These are phyloP conservation scores for Cladosporium cucumerinum DNA, from an alignment of 2,329 filamentous ascomycete species.

Conservation along the genomic window DNA sequence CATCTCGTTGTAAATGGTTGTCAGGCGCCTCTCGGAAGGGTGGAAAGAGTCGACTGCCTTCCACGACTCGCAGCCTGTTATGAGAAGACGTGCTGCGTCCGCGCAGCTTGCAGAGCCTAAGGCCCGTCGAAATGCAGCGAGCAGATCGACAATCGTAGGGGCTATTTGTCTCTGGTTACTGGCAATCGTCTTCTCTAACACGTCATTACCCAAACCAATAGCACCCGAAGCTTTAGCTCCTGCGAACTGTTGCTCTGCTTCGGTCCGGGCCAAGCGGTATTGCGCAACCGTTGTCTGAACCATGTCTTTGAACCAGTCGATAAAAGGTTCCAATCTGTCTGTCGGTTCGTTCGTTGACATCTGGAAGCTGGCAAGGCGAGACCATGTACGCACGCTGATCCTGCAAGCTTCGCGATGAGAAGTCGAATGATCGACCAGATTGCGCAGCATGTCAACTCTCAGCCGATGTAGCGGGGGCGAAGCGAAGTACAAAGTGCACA, in stretches of 20 bases:
- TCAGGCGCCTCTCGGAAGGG: slow-evolving; percentile 38
- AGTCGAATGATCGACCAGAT: slow-evolving; percentile 54
- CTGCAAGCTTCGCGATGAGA: slow-evolving; percentile 60
- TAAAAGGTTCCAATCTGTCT: slow-evolving; percentile 47
- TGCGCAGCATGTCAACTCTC: slow-evolving; percentile 49
- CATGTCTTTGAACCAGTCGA: slow-evolving; percentile 55
- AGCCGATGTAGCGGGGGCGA: slow-evolving; percentile 54
- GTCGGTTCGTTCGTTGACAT: slow-evolving; percentile 50
- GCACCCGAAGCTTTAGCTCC: slow-evolving; percentile 36
- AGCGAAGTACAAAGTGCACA: slow-evolving; percentile 58
- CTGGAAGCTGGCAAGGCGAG: slow-evolving; percentile 56
- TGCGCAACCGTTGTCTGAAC: slow-evolving; percentile 52
- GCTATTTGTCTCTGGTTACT: slow-evolving; percentile 58
- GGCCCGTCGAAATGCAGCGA: slow-evolving; percentile 50
- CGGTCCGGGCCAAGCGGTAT: slow-evolving; percentile 54
- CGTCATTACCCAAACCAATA: slow-evolving; percentile 42
- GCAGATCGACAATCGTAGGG: slow-evolving; percentile 50
- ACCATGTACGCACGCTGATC: slow-evolving; percentile 57
- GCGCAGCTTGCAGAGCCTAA: slow-evolving; percentile 38
- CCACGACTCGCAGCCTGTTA: slow-evolving; percentile 40
- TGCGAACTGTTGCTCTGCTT: slow-evolving; percentile 54
- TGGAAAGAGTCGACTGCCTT: slow-evolving; percentile 53
- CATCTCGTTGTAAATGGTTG: slow-evolving; percentile 47
- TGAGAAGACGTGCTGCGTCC: slow-evolving; percentile 23
- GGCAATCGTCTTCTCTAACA: slow-evolving; percentile 52